These are phyloP conservation scores for Pulveroboletus sp. DNA, from an alignment of 768 basidiomycete species.

Conservation along the genomic window DNA sequence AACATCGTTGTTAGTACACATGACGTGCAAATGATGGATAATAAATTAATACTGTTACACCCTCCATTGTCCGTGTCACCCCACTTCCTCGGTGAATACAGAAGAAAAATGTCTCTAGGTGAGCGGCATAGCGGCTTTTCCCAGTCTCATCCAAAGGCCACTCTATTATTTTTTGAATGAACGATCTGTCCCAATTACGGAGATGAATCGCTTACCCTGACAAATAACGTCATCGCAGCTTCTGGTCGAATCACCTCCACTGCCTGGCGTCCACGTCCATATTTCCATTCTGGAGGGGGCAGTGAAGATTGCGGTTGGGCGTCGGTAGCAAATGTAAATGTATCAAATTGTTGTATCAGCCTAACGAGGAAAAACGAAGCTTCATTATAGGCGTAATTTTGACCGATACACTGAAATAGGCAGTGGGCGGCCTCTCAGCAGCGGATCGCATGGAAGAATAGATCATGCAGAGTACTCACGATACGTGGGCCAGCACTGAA, in stretches of 20 bases:
- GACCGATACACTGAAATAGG: slow-evolving; percentile 53
- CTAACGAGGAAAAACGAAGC: slow-evolving; percentile 68
- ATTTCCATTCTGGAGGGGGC: slow-evolving; percentile 56
- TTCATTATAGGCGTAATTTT: slow-evolving; percentile 75
- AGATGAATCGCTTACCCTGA: slow-evolving; percentile 46
- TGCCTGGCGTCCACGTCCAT: slow-evolving; percentile 40
- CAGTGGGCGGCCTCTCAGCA: slow-evolving; percentile 14
- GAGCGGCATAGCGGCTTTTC: slow-evolving; percentile 19
- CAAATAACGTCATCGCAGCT: slow-evolving; percentile 58
- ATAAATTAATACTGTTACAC: slow-evolving; percentile 14
- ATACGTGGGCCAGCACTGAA: slow-evolving; percentile 69
- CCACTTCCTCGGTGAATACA: background rate
- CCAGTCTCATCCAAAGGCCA: slow-evolving; percentile 55
- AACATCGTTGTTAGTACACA: slow-evolving; percentile 5
- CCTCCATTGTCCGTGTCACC: background rate
- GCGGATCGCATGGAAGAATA: slow-evolving; percentile 1
- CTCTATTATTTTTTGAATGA: slow-evolving; percentile 34
- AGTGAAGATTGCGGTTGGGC: slow-evolving; percentile 57
- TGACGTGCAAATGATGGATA: slow-evolving; percentile 6
- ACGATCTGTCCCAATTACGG: background rate
- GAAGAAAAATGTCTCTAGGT: background rate
- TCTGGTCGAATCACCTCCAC: slow-evolving; percentile 60
- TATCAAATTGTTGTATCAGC: slow-evolving; percentile 59
- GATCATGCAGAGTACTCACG: slow-evolving; percentile 26
- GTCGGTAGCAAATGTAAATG: slow-evolving; percentile 56